These are phyloP conservation scores for Tolypocladium album DNA, from an alignment of 2,329 filamentous ascomycete species.

Conservation along the genomic window DNA sequence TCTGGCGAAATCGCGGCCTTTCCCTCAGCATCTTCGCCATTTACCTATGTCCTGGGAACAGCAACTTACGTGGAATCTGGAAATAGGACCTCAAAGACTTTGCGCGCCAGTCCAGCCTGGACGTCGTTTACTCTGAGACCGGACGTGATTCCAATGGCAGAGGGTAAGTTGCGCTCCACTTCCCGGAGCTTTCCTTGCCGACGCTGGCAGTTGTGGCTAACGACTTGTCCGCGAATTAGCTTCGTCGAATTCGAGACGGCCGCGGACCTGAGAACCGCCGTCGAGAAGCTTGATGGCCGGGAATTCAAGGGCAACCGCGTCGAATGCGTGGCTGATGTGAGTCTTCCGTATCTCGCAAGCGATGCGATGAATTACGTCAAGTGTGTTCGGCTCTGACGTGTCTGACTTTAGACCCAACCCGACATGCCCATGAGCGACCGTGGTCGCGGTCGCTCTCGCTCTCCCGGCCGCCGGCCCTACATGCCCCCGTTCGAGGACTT, in stretches of 20 bases:
- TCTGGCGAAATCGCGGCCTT: conserved; percentile 24
- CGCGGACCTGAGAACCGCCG: conserved; percentile 76
- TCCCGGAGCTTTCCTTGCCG: no score
- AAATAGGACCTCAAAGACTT: conserved; percentile 99
- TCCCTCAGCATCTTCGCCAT: conserved; percentile 12
- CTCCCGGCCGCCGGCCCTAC: conserved; percentile 55
- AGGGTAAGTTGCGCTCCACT: conserved; percentile 53
- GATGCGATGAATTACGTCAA: neutral
- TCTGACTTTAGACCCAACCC: conserved; percentile 55
- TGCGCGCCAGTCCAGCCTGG: conserved; percentile 88
- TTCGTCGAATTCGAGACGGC: conserved; percentile 98
- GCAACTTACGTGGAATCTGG: conserved; percentile 73
- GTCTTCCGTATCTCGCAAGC: neutral
- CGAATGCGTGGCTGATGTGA: conserved; percentile 77
- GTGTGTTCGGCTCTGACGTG: neutral
- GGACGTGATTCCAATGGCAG: conserved; percentile 83
- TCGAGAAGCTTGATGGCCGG: conserved; percentile 86
- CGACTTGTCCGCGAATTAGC: conserved; percentile 31
- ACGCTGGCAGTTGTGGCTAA: conserved; percentile 2
- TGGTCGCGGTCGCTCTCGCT: conserved; percentile 75
- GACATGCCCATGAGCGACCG: conserved; percentile 59
- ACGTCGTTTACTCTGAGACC: conserved; percentile 97
- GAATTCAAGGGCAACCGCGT: conserved; percentile 90
- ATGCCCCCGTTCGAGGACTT: conserved; percentile 66
- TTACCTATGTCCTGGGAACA: conserved; percentile 36